A percentile compares a stretch with the other conserved stretches of the same genome.
Conservation (phyloP, 192 early-diverging fungal species). For the Coemansia sp. region DNA sequence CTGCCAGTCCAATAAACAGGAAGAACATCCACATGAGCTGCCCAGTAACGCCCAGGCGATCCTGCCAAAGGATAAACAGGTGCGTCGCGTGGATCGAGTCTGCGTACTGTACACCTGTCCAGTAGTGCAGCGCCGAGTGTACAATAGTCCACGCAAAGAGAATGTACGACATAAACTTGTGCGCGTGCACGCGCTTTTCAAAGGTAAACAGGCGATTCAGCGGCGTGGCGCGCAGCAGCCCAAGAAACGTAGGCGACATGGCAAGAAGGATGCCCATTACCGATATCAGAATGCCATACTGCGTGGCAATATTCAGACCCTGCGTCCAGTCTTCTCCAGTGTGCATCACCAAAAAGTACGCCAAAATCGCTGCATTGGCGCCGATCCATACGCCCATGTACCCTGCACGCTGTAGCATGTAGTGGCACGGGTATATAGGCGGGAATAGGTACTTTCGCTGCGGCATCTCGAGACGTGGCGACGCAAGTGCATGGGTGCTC, state of each 20-base stretch:
- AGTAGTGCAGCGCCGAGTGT: conserved; percentile 59
- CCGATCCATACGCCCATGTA: conserved; percentile 48
- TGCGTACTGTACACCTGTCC: conserved; percentile 41
- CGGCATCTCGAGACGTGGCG: conserved; percentile 19
- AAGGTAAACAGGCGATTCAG: conserved; percentile 65
- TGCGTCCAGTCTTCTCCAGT: conserved; percentile 33
- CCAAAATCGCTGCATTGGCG: conserved; percentile 34
- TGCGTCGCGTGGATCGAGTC: conserved; percentile 25
- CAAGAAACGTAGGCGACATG: conserved; percentile 75
- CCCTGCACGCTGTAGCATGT: conserved; percentile 52
- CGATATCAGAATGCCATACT: conserved; percentile 47
- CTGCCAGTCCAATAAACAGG: conserved; percentile 62
- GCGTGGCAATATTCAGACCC: conserved; percentile 45
- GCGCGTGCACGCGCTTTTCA: conserved; percentile 72
- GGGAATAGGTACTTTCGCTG: conserved; percentile 40
- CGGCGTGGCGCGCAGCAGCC: conserved; percentile 57
- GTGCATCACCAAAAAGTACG: conserved; percentile 38
- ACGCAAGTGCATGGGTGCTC: neutral
- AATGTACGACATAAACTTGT: conserved; percentile 71
- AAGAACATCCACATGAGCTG: conserved; percentile 72
- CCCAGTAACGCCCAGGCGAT: conserved; percentile 63
- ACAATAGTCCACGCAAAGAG: conserved; percentile 67
- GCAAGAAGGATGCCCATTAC: conserved; percentile 55
- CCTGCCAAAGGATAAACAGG: conserved; percentile 41
- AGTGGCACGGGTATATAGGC: conserved; percentile 54